These are phyloP conservation scores for Tilletia caries DNA, from an alignment of 1,284 basidiomycete genomes.

Conservation along the genomic window DNA sequence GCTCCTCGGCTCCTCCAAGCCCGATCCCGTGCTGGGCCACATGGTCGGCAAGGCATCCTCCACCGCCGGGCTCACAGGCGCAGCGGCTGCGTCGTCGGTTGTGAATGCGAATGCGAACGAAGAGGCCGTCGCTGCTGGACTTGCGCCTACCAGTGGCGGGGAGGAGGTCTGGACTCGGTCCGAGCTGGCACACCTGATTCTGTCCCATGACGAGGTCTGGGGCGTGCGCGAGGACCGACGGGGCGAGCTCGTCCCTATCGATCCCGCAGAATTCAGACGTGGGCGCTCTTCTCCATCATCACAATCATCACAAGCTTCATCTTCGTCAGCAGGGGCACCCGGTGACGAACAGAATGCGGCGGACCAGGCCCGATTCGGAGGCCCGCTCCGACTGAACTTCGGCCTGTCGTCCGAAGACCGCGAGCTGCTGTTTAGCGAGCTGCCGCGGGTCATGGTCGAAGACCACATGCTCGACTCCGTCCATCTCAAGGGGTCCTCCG, in stretches of 20 bases:
- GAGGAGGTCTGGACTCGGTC: slow-evolving; percentile 35
- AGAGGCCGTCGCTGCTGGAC: slow-evolving; percentile 62
- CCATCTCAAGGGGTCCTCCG: not conserved
- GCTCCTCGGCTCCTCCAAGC: slow-evolving; percentile 55
- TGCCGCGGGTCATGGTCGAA: slow-evolving; percentile 47
- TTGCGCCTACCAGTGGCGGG: slow-evolving; percentile 56
- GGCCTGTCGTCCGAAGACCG: slow-evolving; percentile 34
- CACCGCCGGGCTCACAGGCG: slow-evolving; percentile 65
- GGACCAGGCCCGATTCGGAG: slow-evolving; percentile 16
- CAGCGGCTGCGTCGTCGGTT: slow-evolving; percentile 61
- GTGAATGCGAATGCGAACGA: slow-evolving; percentile 20
- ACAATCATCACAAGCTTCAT: not conserved
- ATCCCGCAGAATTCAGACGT: slow-evolving; percentile 9
- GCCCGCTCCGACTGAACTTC: slow-evolving; percentile 47
- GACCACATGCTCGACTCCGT: slow-evolving; percentile 38
- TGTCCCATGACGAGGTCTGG: slow-evolving; percentile 47
- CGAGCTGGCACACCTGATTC: slow-evolving; percentile 41
- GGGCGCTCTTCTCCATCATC: no score
- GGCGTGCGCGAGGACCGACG: slow-evolving; percentile 45
- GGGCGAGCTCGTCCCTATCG: slow-evolving; percentile 38
- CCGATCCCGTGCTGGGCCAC: slow-evolving; percentile 70
- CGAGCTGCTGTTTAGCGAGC: slow-evolving; percentile 42
- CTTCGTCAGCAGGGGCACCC: not conserved
- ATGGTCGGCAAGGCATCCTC: slow-evolving; percentile 9
- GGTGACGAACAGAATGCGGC: not conserved